Base-by-base conservation (phyloP, 1,284 basidiomycete genomes). In the Leucoagaricus sp. region DNA sequence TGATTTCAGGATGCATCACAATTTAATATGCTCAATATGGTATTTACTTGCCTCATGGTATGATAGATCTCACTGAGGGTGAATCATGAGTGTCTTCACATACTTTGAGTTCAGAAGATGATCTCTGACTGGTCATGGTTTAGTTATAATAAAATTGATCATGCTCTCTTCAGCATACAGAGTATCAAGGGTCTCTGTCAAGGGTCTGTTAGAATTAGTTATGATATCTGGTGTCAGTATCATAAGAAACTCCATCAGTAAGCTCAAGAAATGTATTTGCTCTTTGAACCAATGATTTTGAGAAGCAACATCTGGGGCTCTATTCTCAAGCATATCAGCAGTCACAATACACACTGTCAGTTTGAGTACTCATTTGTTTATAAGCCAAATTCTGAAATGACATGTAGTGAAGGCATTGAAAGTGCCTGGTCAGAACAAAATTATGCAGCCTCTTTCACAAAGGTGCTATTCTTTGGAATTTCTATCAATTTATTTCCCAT, bases 171-270 rank as follows among this genome's bases (percentile, higher is more conserved):
- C 17, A 13, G 21, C 12, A 17, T 28, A 13, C 12, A 46, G 23
- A 15, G 12, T 26, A 17, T 46, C 21, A 28, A 47, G 21, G 6
- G 12, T 36, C 60, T 58, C 7, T 67, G 62, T n/a, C n/a, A n/a
- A n/a, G 59, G 64, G 67, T n/a, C 28, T 60, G 48, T 36, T 65
- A 0, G n/a, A n/a, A n/a, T n/a, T n/a, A 60, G 56, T 31, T 68
- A 67, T 44, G 65, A 68, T 34, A 64, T 68, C n/a, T 66, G 63
- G 63, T 68, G 67, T 38, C 62, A 61, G 12, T 67, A 63, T 28
- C 3, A 17, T 10, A 38, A 60, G 17, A 60, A 65, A 15, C 55
- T 67, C 2, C n/a, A 33, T 10, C 34, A 47, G 21, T 9, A n/a
- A 5, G 12, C 17, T n/a, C 4, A 5, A 4, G 13, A 38, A 38